phyloP scores from a whole-genome alignment of 176 grass and related monocot species.

The Phragmites australis region DNA sequence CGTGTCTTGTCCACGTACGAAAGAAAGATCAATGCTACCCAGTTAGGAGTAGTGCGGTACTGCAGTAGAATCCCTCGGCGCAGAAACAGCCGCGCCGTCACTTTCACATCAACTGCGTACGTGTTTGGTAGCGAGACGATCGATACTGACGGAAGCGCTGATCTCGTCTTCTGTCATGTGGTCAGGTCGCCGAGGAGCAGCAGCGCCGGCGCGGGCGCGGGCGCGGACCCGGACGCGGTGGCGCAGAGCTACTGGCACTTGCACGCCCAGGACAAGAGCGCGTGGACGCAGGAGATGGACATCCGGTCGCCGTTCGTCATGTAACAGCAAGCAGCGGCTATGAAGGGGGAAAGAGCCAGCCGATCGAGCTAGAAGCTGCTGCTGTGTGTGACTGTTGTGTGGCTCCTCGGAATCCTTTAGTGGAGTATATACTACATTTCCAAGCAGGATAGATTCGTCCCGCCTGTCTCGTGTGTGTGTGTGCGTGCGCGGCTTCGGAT shows the following conservation, averaged over 20 bases:
- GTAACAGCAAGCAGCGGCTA: constrained; percentile 4
- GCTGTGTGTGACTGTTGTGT: neutral
- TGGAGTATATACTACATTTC: neutral
- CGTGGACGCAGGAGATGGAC: constrained; percentile 96
- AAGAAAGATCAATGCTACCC: too few relatives aligned
- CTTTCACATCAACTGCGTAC: too few relatives aligned
- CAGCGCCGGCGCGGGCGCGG: neutral
- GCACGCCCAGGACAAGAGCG: constrained; percentile 72
- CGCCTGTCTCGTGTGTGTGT: neutral
- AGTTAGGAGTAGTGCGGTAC: too few relatives aligned
- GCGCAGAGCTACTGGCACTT: constrained; percentile 93
- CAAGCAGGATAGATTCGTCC: constrained; percentile 5
- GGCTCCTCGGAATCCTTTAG: neutral
- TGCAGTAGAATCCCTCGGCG: too few relatives aligned
- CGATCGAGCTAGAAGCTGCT: constrained; percentile 8
- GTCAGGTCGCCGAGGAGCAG: constrained; percentile 48
- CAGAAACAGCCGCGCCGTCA: too few relatives aligned
- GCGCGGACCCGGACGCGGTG: constrained; percentile 77
- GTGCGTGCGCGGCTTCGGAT: constrained; percentile 20
- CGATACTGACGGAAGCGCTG: neutral
- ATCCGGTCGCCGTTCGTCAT: constrained; percentile 53
- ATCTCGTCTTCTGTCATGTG: neutral
- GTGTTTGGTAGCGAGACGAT: too few relatives aligned
- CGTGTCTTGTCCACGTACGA: too few relatives aligned
- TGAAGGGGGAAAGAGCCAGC: constrained; percentile 54